Conservation (phyloP, 1,139 yeast genomes). For the Suhomyces guaymorum region DNA sequence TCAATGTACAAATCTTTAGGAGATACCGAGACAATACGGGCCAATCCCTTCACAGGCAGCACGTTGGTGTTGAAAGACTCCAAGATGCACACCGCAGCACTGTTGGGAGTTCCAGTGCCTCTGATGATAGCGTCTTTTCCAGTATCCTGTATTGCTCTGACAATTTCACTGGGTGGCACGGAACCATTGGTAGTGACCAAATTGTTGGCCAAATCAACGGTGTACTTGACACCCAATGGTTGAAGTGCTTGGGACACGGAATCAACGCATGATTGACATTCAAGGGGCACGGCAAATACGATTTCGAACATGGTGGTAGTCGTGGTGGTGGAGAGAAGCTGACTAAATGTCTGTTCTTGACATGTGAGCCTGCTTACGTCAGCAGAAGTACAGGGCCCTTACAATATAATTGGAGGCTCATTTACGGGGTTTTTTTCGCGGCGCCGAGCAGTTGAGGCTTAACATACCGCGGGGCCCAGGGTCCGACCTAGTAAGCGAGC, state of each 20-base stretch:
- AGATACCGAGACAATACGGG: conserved; percentile 75
- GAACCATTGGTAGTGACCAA: conserved; percentile 65
- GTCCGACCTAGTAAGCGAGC: no score
- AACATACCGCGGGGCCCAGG: no score
- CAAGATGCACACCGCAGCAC: conserved; percentile 89
- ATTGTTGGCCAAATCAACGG: conserved; percentile 55
- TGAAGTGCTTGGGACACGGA: conserved; percentile 56
- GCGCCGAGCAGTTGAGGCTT: no score
- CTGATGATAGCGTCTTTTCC: conserved; percentile 90
- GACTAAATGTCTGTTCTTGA: no score
- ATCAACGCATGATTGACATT: conserved; percentile 69
- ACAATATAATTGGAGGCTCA: no score
- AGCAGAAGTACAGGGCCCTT: no score
- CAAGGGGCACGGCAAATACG: conserved; percentile 77
- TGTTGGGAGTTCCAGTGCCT: conserved; percentile 84
- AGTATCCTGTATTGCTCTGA: conserved; percentile 61
- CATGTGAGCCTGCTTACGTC: no score
- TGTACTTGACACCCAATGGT: conserved; percentile 47
- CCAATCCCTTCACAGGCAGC: conserved; percentile 81
- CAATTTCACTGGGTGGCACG: conserved; percentile 68
- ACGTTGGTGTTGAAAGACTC: conserved; percentile 59
- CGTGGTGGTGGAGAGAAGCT: neutral
- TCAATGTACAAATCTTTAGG: conserved; percentile 61
- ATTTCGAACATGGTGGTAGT: conserved; percentile 41
- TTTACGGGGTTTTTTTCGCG: no score